Base-by-base conservation (phyloP, 23 red algal genomes). In the Gracilariopsis chorda region DNA sequence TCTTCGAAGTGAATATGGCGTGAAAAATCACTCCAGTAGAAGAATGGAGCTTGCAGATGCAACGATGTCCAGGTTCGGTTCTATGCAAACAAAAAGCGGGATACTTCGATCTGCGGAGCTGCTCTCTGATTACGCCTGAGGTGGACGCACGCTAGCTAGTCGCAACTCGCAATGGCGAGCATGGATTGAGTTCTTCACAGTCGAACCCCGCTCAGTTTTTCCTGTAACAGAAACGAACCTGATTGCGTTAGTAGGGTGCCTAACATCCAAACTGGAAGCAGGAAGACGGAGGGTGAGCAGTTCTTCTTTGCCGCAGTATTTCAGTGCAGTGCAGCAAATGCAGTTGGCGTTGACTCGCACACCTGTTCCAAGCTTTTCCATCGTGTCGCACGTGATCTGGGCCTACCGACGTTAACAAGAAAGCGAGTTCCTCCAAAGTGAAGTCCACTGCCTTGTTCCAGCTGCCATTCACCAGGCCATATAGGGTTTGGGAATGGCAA, bases 161-260 rank as follows among this genome's bases (percentile, higher is more conserved):
- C 62, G 62, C 12, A 20, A 13, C 16, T 17, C 14, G 12, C 62
- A 69, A 33, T 67, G 0, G 80, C 6, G 32, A 19, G 43, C 30
- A 30, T 84, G 2, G 53, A 20, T 63, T 27, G 80, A 37, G 0
- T 84, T 84, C 28, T 68, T 51, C 56, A 17, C 25, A 0, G 55
- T 1, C 17, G 55, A 84, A 21, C 53, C 28, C 21, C 30, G 30
- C 51, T 19, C 53, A n/a, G 20, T 29, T 23, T 46, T 84, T 10
- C 56, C 59, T 44, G 80, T 44, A n/a, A 68, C 30, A n/a, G 33
- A 84, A 84, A 47, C 76, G 9, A 24, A 51, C 44, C 20, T 80
- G 9, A 29, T 80, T 37, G 46, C 46, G 9, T 80, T 11, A 19
- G 46, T 80, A 25, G 1, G 76, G 21, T 80, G 76, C 43, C 76